Percentiles rank a stretch among this genome's conserved stretches.
These are phyloP conservation scores for Dictyostelium capitatum DNA, from an alignment of 78 protist genomes.

Conservation along the genomic window DNA sequence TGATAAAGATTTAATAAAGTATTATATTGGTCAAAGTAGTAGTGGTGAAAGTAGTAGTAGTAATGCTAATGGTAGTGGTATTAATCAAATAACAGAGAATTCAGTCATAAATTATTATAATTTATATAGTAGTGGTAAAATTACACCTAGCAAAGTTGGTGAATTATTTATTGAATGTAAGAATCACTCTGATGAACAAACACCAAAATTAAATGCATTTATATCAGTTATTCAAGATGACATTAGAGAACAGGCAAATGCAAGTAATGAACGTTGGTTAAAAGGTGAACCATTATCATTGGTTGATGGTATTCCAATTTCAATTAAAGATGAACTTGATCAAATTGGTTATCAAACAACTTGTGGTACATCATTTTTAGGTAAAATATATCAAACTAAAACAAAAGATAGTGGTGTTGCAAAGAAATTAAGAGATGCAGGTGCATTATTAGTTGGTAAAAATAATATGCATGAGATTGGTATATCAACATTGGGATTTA, in stretches of 20 bases:
- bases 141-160: constrained; percentile 1
- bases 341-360: constrained; percentile 65
- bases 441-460: constrained; percentile 88
- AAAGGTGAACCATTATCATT: constrained; percentile 62
- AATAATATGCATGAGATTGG: constrained; percentile 94
- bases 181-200: constrained; percentile 30
- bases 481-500: constrained; percentile 85
- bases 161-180: constrained; percentile 2
- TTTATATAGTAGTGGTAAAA: background rate
- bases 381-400: background rate
- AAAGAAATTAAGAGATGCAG: constrained; percentile 25
- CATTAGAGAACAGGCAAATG: constrained; percentile 31
- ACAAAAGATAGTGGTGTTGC: constrained; percentile 40
- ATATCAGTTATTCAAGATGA: constrained; percentile 2
- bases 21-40: background rate
- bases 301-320: constrained; percentile 87
- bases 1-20: constrained; percentile 6
- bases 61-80: background rate
- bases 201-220: constrained; percentile 54
- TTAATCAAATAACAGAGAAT: background rate
- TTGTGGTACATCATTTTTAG: constrained; percentile 62
- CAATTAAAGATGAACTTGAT: constrained; percentile 83
- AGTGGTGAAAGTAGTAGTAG: background rate
- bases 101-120: constrained; percentile 3
- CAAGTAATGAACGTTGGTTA: constrained; percentile 41